A percentile compares a stretch with the other conserved stretches of the same genome.
These are phyloP conservation scores for Plasmodium gallinaceum DNA, from an alignment of 169 alveolate species.

Conservation along the genomic window DNA sequence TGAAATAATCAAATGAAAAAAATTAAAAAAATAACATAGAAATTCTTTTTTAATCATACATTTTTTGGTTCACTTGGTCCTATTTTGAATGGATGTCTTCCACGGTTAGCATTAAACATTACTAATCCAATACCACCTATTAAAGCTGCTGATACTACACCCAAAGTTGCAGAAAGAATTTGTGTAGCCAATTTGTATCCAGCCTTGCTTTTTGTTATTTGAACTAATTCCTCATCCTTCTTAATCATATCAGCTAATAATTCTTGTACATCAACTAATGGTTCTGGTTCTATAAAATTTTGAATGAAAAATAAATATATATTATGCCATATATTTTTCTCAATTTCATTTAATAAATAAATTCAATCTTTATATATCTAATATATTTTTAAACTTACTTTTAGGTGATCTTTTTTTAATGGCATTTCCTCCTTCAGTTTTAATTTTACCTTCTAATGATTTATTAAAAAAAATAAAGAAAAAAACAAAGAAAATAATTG, in stretches of 20 bases:
- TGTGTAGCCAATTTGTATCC: background rate
- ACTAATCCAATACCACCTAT: conserved; percentile 66
- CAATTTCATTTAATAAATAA: background rate
- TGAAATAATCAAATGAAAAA: too few relatives aligned
- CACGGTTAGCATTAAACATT: conserved; percentile 19
- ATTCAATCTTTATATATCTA: background rate
- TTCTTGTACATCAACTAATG: conserved; percentile 47
- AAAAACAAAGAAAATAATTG: conserved; percentile 23
- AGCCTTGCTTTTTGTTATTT: conserved; percentile 12
- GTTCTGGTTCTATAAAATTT: conserved; percentile 21
- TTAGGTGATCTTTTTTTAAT: conserved; percentile 16
- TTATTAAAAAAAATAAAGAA: conserved; percentile 8
- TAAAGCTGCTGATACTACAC: conserved; percentile 36
- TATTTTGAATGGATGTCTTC: conserved; percentile 55
- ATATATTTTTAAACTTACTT: conserved; percentile 17
- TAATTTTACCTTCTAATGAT: conserved; percentile 5
- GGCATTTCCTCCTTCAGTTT: background rate
- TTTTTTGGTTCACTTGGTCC: background rate
- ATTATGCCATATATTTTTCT: background rate
- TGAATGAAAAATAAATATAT: background rate
- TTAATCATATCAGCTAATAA: conserved; percentile 44
- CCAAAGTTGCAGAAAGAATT: conserved; percentile 40
- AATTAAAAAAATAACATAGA: background rate
- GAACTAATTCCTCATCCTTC: conserved; percentile 55
- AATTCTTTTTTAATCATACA: background rate